These are phyloP conservation scores for Chlorella sp. DNA, from an alignment of 139 green algal genomes.

Conservation along the genomic window DNA sequence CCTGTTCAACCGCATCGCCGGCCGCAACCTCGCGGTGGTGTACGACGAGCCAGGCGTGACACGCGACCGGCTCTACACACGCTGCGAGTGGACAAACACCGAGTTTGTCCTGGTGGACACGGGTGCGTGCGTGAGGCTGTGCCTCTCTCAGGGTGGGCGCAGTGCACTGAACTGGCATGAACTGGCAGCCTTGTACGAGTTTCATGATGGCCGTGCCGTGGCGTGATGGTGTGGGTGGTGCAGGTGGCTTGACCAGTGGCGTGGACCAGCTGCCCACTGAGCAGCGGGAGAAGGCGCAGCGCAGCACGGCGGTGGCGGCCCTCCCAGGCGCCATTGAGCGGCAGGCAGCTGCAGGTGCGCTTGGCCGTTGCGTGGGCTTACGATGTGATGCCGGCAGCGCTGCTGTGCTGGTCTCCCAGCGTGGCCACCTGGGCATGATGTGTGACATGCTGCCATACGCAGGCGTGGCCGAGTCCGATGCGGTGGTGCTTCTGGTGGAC, in stretches of 20 bases:
- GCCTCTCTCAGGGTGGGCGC: too few species aligned
- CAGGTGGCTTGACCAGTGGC: slow-evolving; percentile 82
- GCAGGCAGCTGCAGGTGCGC: slow-evolving; percentile 72
- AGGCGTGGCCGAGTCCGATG: slow-evolving; percentile 84
- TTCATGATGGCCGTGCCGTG: too few species aligned
- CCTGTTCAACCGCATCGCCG: slow-evolving; percentile 92
- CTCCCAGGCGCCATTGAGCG: slow-evolving; percentile 80
- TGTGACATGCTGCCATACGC: neutral
- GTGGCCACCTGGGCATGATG: neutral
- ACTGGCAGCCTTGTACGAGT: too few species aligned
- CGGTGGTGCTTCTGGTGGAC: slow-evolving; percentile 84
- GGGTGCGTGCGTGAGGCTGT: too few species aligned
- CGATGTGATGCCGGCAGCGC: neutral
- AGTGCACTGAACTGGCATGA: too few species aligned
- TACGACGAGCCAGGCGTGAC: slow-evolving; percentile 94
- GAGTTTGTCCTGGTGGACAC: slow-evolving; percentile 98
- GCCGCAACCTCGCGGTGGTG: slow-evolving; percentile 81
- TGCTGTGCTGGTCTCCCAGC: neutral
- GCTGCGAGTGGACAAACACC: slow-evolving; percentile 75
- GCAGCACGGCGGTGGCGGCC: slow-evolving; percentile 51
- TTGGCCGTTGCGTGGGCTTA: neutral
- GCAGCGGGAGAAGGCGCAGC: slow-evolving; percentile 44
- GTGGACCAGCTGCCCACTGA: slow-evolving; percentile 56
- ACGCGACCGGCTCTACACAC: slow-evolving; percentile 85
- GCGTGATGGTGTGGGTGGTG: too few species aligned